Percentiles rank a stretch among this genome's conserved stretches.
Conservation (phyloP, 2,329 filamentous ascomycete genomes). For the Sporothrix luriei region DNA sequence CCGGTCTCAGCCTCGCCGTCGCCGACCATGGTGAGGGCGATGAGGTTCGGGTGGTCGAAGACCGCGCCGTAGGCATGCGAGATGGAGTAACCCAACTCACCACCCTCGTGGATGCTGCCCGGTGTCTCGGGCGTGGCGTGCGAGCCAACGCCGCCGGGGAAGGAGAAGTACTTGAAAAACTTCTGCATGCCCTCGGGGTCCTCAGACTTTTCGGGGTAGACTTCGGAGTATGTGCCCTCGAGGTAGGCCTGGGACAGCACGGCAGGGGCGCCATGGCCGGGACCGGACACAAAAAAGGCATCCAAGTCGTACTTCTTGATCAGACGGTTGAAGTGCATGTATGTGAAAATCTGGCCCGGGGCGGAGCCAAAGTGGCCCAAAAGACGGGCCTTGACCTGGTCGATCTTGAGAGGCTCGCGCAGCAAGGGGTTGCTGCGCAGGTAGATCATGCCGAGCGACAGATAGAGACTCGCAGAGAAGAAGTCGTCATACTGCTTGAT, state of each 20-base stretch:
- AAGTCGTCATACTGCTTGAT: slow-evolving; percentile 70
- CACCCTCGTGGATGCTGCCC: slow-evolving; percentile 75
- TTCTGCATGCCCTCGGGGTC: slow-evolving; percentile 68
- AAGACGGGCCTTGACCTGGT: slow-evolving; percentile 73
- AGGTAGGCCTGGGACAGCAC: slow-evolving; percentile 76
- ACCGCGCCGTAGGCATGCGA: slow-evolving; percentile 78
- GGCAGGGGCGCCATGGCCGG: slow-evolving; percentile 76
- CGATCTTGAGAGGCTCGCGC: slow-evolving; percentile 65
- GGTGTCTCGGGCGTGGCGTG: slow-evolving; percentile 80
- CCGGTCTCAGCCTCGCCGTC: slow-evolving; percentile 83
- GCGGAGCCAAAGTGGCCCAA: slow-evolving; percentile 80
- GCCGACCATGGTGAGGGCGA: slow-evolving; percentile 75
- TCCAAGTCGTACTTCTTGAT: slow-evolving; percentile 80
- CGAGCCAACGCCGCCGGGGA: slow-evolving; percentile 75
- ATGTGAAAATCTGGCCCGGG: slow-evolving; percentile 79
- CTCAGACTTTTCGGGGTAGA: slow-evolving; percentile 73
- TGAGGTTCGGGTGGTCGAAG: slow-evolving; percentile 73
- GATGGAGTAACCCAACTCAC: slow-evolving; percentile 79
- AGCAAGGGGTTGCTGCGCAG: slow-evolving; percentile 73
- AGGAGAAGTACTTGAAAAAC: slow-evolving; percentile 84
- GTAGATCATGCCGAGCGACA: slow-evolving; percentile 80
- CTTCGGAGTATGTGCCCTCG: slow-evolving; percentile 75
- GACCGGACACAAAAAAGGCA: slow-evolving; percentile 72
- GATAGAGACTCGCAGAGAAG: slow-evolving; percentile 73
- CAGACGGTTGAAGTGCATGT: slow-evolving; percentile 78